Percentiles rank a stretch among this genome's conserved stretches.
Conservation (phyloP, 2,329 filamentous ascomycete species). For the Fusarium poae region DNA sequence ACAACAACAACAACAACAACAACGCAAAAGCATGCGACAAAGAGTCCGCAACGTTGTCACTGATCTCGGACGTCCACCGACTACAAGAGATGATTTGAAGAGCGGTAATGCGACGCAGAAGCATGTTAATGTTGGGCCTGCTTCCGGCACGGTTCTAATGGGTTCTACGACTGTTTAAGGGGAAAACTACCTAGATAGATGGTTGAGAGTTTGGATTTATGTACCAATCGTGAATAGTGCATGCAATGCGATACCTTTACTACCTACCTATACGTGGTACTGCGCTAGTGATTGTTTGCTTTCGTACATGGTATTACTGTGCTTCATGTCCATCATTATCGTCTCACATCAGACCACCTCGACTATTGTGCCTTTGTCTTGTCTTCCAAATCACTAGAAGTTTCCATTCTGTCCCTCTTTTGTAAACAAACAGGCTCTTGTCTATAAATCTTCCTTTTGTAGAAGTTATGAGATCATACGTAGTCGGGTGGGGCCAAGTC, state of each 20-base stretch:
- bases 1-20: too few relatives aligned
- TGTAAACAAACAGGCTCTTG: not conserved
- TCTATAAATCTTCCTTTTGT: not conserved
- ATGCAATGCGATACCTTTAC: not conserved
- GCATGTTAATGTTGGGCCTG: conserved; percentile 48
- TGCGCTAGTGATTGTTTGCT: not conserved
- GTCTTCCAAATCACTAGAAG: not conserved
- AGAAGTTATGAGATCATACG: conserved; percentile 7
- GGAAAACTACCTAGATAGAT: not conserved
- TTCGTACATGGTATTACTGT: conserved; percentile 4
- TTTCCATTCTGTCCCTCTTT: not conserved
- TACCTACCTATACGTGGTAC: not conserved
- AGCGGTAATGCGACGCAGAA: conserved; percentile 50
- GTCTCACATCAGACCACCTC: conserved; percentile 9
- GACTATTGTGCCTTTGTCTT: not conserved
- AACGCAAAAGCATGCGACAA: conserved; percentile 50
- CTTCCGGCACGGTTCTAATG: conserved; percentile 45
- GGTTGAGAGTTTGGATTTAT: not conserved
- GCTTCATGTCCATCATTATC: not conserved
- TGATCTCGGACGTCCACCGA: conserved; percentile 53
- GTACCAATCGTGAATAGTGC: not conserved
- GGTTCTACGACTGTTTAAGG: conserved; percentile 40
- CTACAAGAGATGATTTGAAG: conserved; percentile 51
- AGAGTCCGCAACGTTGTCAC: conserved; percentile 53
- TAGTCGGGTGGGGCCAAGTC: conserved; percentile 7